A percentile compares a stretch with the other conserved stretches of the same genome.
These are phyloP conservation scores for Blastobotrys persicus DNA, from an alignment of 1,139 yeast species.

Conservation along the genomic window DNA sequence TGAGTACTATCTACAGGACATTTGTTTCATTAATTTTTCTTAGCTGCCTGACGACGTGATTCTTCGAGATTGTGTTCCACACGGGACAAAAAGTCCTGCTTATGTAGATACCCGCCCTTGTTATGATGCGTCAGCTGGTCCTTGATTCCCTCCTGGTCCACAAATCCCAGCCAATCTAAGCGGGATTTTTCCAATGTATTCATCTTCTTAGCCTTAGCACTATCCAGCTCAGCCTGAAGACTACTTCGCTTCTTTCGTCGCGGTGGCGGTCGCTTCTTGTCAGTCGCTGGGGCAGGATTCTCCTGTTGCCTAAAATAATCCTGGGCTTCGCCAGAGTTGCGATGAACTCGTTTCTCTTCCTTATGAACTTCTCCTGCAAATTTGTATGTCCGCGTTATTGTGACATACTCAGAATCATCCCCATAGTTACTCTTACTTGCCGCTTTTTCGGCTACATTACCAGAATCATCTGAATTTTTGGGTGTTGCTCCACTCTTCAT, in stretches of 20 bases:
- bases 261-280: slow-evolving; percentile 12
- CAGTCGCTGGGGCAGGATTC: neutral
- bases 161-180: slow-evolving; percentile 94
- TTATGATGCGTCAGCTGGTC: slow-evolving; percentile 80
- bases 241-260: slow-evolving; percentile 62
- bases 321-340: slow-evolving; percentile 79
- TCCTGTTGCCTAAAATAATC: slow-evolving; percentile 54
- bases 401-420: slow-evolving; percentile 62
- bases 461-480: neutral
- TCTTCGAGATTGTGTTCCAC: slow-evolving; percentile 65
- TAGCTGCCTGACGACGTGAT: slow-evolving; percentile 44
- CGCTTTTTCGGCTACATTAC: neutral
- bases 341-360: slow-evolving; percentile 74
- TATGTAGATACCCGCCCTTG: slow-evolving; percentile 78
- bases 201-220: slow-evolving; percentile 60
- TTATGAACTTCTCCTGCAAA: slow-evolving; percentile 85
- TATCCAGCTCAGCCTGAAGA: slow-evolving; percentile 66
- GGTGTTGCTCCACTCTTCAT: slow-evolving; percentile 36
- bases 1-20: too few species aligned
- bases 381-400: slow-evolving; percentile 73
- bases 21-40: too few species aligned
- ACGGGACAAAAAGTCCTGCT: slow-evolving; percentile 81
- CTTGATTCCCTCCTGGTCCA: slow-evolving; percentile 76
- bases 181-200: slow-evolving; percentile 91
- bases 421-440: slow-evolving; percentile 22